These are phyloP conservation scores for Macrophomina tecta DNA, from an alignment of 2,329 filamentous ascomycete species.

Conservation along the genomic window DNA sequence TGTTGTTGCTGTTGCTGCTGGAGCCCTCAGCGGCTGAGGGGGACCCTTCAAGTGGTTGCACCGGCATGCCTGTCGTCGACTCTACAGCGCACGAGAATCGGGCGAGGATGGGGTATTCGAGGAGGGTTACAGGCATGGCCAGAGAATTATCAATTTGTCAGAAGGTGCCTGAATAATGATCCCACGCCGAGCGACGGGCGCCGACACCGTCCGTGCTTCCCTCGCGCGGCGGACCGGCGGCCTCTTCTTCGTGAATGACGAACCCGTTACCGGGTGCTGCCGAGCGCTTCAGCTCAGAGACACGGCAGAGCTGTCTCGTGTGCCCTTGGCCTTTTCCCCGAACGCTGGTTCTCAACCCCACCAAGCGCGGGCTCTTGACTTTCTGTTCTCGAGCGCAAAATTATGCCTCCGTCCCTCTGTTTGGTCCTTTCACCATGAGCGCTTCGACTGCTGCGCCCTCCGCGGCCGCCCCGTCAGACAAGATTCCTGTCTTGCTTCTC, in stretches of 20 bases:
- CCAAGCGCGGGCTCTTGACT: not conserved
- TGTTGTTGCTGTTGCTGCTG: constrained; percentile 10
- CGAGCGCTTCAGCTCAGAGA: constrained; percentile 5
- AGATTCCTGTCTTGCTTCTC: constrained; percentile 69
- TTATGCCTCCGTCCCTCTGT: constrained; percentile 9
- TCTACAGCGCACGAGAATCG: constrained; percentile 46
- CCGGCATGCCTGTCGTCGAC: constrained; percentile 44
- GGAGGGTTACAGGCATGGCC: constrained; percentile 41
- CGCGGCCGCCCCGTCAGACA: constrained; percentile 23
- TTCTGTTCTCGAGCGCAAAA: not conserved
- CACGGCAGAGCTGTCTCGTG: not conserved
- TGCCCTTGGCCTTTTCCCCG: not conserved
- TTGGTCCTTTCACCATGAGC: constrained; percentile 23
- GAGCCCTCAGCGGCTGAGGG: constrained; percentile 32
- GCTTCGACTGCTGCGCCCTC: constrained; percentile 8
- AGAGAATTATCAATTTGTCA: constrained; percentile 15
- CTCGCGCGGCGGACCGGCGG: constrained; percentile 4
- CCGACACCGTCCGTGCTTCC: constrained; percentile 5
- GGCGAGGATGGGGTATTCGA: constrained; percentile 46
- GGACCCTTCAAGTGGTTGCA: constrained; percentile 42
- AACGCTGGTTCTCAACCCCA: not conserved
- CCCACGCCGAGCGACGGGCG: not conserved
- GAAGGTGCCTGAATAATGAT: constrained; percentile 1
- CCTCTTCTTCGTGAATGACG: not conserved
- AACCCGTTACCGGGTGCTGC: constrained; percentile 6